Percentiles rank a stretch among this genome's conserved stretches.
phyloP scores from a whole-genome alignment of 305 asterid species.

The Rubia peregrina region DNA sequence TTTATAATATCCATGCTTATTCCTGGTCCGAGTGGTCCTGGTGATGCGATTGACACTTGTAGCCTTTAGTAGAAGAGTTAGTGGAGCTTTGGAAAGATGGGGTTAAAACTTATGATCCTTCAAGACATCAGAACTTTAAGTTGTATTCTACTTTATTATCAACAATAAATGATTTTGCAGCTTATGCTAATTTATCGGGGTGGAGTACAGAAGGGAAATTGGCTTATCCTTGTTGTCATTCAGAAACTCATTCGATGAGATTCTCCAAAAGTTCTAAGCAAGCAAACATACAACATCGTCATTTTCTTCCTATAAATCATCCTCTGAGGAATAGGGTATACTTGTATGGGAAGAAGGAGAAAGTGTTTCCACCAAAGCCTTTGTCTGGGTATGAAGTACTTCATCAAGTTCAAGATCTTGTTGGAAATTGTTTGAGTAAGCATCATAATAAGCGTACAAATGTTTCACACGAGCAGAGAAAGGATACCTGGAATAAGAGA shows the following conservation, averaged over 20 bases:
- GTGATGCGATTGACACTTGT: background rate
- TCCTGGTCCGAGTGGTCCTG: background rate
- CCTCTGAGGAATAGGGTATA: background rate
- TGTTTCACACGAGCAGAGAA: background rate
- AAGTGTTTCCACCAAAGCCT: no score
- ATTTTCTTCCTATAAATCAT: background rate
- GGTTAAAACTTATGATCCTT: background rate
- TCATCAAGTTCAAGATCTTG: background rate
- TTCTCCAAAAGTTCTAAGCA: background rate
- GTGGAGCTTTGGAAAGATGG: background rate
- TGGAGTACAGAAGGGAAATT: background rate
- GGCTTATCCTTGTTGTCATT: no score
- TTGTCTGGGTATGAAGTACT: no score
- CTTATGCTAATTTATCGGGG: background rate
- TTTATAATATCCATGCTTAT: background rate
- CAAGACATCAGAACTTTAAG: background rate
- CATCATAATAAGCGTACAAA: background rate
- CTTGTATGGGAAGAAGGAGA: no score
- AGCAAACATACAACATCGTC: background rate
- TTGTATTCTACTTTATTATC: background rate
- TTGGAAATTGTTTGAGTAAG: background rate
- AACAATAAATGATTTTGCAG: background rate
- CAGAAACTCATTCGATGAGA: background rate
- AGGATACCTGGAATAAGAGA: background rate
- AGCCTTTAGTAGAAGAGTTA: background rate